These are phyloP conservation scores for Starmerella powellii DNA, from an alignment of 805 yeast species.

Conservation along the genomic window DNA sequence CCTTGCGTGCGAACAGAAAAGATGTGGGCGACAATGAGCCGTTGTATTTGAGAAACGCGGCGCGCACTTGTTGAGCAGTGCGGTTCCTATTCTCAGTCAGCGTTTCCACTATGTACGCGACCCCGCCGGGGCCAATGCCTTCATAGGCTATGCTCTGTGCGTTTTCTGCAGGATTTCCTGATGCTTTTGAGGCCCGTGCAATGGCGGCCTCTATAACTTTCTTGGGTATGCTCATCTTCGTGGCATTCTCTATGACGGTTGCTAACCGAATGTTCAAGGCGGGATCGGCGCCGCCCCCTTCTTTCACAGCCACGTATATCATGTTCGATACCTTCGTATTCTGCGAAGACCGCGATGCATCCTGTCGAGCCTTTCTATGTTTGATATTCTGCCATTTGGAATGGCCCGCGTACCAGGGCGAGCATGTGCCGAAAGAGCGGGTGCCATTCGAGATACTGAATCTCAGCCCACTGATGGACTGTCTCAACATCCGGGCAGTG, in stretches of 20 bases:
- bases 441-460: not conserved
- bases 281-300: conserved; percentile 56
- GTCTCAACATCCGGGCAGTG: too few species aligned
- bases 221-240: conserved; percentile 63
- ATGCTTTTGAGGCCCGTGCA: conserved; percentile 36
- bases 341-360: conserved; percentile 57
- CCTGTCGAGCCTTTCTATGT: conserved; percentile 88
- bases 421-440: not conserved
- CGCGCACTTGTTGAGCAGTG: conserved; percentile 62
- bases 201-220: conserved; percentile 79
- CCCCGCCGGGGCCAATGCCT: conserved; percentile 88
- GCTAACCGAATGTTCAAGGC: conserved; percentile 47
- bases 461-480: not conserved
- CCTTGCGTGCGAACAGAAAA: conserved; percentile 67
- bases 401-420: conserved; percentile 52
- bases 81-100: conserved; percentile 80
- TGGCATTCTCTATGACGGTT: conserved; percentile 68
- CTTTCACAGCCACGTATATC: conserved; percentile 62
- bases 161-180: conserved; percentile 64
- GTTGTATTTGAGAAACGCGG: conserved; percentile 52
- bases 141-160: conserved; percentile 56
- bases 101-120: conserved; percentile 73
- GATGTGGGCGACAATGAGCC: conserved; percentile 63
- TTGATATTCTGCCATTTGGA: conserved; percentile 92
- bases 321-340: conserved; percentile 61